Evolutionary conservation across 2,329 filamentous ascomycete genomes (phyloP), one percentile per base, ranked within the genome.

Genomic region (Didymella lethalis): DNA sequence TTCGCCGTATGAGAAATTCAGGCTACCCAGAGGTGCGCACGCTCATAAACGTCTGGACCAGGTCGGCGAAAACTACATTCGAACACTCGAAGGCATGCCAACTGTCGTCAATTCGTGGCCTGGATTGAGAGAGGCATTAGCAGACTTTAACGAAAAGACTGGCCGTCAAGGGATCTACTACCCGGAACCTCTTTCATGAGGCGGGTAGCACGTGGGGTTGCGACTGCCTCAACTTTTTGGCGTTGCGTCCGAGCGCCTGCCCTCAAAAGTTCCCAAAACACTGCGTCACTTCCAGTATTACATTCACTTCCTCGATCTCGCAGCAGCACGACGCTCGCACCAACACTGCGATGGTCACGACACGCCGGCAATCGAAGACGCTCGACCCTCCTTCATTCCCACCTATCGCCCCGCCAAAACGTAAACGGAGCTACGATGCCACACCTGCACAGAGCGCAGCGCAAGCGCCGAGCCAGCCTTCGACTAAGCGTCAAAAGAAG

Each of bases 131-230:
- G 59, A 59, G 16, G 66, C 66, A n/a, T 14, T 71, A 20, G 56
- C 53, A 20, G 61, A 69, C 31, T 66, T 65, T 48, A 66, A 65
- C 25, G 57, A 56, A n/a, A 66, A 62, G 49, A 69, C 64, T n/a
- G 67, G 67, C 20, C 58, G 66, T 25, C 38, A 54, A 47, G 52
- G 64, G 7, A 56, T 48, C 44, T 36, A 36, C 12, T 31, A 28
- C 12, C 44, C 54, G 29, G 38, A 41, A 45, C 16, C 1, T 25
- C 6, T 18, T 12, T 26, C 25, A 1, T 26, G 26, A 57, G 41
- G 5, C 40, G 18, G 32, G 47, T 6, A 20, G 44, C 54, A 61
- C 59, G 59, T 57, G 54, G 41, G 40, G 54, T 53, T 49, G 54
- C 54, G 47, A 54, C 50, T 58, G 54, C 50, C 56, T 54, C 18